These are phyloP conservation scores for Trichosporon asahii DNA, from an alignment of 1,284 basidiomycete genomes.

Conservation along the genomic window DNA sequence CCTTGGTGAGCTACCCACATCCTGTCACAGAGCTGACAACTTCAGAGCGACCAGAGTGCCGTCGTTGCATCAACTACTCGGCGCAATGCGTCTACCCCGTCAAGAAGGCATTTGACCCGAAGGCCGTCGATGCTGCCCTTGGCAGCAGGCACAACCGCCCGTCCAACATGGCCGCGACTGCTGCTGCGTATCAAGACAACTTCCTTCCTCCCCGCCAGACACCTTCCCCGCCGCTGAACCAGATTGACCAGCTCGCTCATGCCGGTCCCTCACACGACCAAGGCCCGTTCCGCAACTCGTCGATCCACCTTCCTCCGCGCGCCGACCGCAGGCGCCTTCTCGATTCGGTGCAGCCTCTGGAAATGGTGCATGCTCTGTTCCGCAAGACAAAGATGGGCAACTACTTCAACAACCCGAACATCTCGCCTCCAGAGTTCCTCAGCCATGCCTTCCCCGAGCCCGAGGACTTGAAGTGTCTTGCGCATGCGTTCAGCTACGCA, in stretches of 20 bases:
- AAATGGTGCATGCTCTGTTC: constrained; percentile 39
- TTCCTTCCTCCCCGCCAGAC: background rate
- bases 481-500: constrained; percentile 34
- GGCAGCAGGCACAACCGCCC: constrained; percentile 30
- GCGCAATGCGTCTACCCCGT: constrained; percentile 41
- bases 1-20: constrained; percentile 31
- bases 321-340: constrained; percentile 12
- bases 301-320: constrained; percentile 10
- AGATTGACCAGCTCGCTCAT: background rate
- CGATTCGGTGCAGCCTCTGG: constrained; percentile 29
- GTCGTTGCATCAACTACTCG: constrained; percentile 26
- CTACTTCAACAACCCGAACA: constrained; percentile 38
- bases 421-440: constrained; percentile 42
- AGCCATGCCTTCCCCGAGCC: constrained; percentile 32
- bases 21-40: background rate
- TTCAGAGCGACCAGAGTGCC: constrained; percentile 14
- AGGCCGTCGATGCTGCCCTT: constrained; percentile 29
- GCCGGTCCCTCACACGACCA: constrained; percentile 9
- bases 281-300: background rate
- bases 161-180: constrained; percentile 20
- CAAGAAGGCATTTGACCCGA: constrained; percentile 37
- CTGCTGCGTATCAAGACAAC: constrained; percentile 14
- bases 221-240: background rate
- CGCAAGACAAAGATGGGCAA: constrained; percentile 42
- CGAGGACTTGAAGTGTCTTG: constrained; percentile 39